Percentiles rank a stretch among this genome's conserved stretches.
These are phyloP conservation scores for Stentor coeruleus DNA, from an alignment of 73 alveolate genomes.

Conservation along the genomic window DNA sequence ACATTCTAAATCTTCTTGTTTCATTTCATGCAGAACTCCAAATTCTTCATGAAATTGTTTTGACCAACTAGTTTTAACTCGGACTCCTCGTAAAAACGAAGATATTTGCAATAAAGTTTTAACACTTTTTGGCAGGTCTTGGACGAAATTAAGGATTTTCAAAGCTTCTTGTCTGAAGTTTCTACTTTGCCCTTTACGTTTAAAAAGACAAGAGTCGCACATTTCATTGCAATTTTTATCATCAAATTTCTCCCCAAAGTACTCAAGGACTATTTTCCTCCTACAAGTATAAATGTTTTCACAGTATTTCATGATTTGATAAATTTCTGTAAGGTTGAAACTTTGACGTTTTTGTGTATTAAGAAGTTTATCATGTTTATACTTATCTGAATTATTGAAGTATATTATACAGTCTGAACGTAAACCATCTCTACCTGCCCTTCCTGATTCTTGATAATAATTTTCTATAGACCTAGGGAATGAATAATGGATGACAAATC, in stretches of 20 bases:
- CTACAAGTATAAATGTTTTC: conserved; percentile 76
- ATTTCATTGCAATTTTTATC: conserved; percentile 58
- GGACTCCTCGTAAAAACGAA: background rate
- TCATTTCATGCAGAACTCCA: conserved; percentile 7
- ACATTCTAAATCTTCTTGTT: background rate
- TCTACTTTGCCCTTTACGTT: conserved; percentile 17
- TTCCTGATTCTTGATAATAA: conserved; percentile 96
- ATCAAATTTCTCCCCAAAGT: conserved; percentile 74
- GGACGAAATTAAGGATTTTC: conserved; percentile 37
- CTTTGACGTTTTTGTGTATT: conserved; percentile 26
- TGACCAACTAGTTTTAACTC: background rate
- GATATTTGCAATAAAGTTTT: conserved; percentile 10
- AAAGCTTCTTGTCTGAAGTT: conserved; percentile 39
- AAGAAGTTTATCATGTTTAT: conserved; percentile 3
- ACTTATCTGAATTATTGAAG: conserved; percentile 47
- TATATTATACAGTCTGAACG: conserved; percentile 57
- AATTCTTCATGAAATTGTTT: background rate
- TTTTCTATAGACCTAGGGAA: conserved; percentile 93
- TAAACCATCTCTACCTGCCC: conserved; percentile 98
- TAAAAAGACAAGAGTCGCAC: conserved; percentile 58
- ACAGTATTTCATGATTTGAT: conserved; percentile 43
- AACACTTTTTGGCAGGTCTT: background rate
- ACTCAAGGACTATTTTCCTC: conserved; percentile 55
- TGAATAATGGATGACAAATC: conserved; percentile 96
- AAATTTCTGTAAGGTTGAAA: conserved; percentile 39